A percentile compares a stretch with the other conserved stretches of the same genome.
Evolutionary conservation across 768 basidiomycete species (phyloP).

Genomic region (Dentipellis fragilis): DNA sequence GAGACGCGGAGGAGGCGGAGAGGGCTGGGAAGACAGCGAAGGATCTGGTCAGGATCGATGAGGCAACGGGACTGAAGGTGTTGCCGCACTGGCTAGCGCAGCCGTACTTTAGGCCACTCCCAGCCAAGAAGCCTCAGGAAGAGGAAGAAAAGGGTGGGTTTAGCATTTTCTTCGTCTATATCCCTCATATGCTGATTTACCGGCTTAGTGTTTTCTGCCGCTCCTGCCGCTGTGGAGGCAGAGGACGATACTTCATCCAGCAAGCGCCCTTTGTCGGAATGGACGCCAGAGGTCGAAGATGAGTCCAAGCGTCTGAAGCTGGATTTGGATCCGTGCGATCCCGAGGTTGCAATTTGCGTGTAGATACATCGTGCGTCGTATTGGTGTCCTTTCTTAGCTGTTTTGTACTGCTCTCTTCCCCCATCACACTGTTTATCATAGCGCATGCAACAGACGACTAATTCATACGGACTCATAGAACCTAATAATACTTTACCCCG

Average conservation of each 20-base stretch:
- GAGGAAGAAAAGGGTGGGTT: background rate
- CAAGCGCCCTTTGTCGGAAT: background rate
- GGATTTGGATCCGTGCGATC: background rate
- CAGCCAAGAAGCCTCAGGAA: background rate
- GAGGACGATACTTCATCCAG: background rate
- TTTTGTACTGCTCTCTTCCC: too few species aligned
- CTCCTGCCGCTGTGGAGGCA: background rate
- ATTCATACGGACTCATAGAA: too few species aligned
- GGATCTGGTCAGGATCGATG: slow-evolving; percentile 32
- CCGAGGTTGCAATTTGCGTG: background rate
- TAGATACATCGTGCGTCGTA: background rate
- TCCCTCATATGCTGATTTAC: background rate
- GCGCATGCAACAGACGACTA: too few species aligned
- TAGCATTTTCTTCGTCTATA: background rate
- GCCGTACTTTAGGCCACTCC: slow-evolving; percentile 48
- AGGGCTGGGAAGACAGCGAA: slow-evolving; percentile 21
- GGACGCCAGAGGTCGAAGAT: background rate
- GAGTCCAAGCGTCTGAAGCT: background rate
- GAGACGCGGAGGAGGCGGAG: slow-evolving; percentile 31
- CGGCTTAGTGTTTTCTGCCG: background rate
- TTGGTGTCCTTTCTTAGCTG: background rate
- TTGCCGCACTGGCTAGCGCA: slow-evolving; percentile 68
- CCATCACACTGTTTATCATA: too few species aligned
- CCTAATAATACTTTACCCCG: too few species aligned
- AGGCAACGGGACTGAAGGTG: slow-evolving; percentile 36